These are phyloP conservation scores for Gaertneriomyces semiglobifer DNA, from an alignment of 192 early-diverging fungal genomes.

Conservation along the genomic window DNA sequence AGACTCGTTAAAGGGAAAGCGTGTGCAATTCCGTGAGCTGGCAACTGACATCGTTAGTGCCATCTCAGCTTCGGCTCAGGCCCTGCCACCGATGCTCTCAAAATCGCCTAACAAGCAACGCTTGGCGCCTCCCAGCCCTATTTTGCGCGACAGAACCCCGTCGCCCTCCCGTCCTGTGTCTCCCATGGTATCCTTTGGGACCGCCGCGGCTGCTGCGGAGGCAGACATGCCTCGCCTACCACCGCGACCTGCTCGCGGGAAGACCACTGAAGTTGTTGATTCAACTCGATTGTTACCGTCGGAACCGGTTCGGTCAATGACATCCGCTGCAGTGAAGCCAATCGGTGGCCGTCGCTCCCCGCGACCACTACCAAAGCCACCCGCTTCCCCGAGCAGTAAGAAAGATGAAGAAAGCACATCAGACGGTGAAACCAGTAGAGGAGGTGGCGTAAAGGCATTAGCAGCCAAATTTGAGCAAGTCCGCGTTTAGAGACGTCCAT, in stretches of 20 bases:
- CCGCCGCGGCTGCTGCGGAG: not conserved
- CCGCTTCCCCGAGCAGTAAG: not conserved
- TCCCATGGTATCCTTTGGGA: not conserved
- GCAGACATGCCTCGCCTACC: not conserved
- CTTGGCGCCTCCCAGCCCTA: not conserved
- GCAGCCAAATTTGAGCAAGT: not conserved
- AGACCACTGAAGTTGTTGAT: not conserved
- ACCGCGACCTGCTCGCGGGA: not conserved
- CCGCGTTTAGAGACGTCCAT: too few relatives aligned
- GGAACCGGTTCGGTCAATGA: not conserved
- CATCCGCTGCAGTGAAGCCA: not conserved
- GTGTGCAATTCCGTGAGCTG: not conserved
- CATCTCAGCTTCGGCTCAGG: not conserved
- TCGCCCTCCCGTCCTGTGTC: not conserved
- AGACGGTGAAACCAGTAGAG: not conserved
- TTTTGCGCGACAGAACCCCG: slow-evolving; percentile 1
- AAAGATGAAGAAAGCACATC: not conserved
- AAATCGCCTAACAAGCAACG: not conserved
- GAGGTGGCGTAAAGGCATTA: not conserved
- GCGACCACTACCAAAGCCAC: not conserved
- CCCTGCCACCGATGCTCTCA: slow-evolving; percentile 1
- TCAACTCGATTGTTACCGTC: not conserved
- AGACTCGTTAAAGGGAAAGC: not conserved
- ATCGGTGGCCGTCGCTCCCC: not conserved
- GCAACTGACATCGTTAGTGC: not conserved